Conservation (phyloP, 345 rosid genomes). For the Pistacia atlantica region DNA sequence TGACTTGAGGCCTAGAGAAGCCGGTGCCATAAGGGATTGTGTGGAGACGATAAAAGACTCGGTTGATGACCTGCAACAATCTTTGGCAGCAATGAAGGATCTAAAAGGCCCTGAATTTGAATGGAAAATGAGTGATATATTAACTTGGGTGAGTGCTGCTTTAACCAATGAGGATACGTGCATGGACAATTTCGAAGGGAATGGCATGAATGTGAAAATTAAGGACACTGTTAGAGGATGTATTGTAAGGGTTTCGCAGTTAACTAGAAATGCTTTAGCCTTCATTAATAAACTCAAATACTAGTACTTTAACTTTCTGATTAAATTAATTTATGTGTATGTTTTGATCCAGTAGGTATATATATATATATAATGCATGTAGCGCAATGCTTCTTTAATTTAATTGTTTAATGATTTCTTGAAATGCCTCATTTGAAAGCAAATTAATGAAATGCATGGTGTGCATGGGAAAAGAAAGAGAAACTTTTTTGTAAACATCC, state of each 20-base stretch:
- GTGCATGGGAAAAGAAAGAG: too few relatives aligned
- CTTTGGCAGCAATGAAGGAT: constrained; percentile 35
- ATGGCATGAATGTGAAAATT: too few relatives aligned
- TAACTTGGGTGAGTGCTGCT: constrained; percentile 58
- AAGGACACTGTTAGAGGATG: constrained; percentile 25
- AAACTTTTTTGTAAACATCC: too few relatives aligned
- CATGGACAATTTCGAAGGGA: too few relatives aligned
- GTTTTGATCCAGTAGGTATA: too few relatives aligned
- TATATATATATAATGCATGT: too few relatives aligned
- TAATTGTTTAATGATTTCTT: too few relatives aligned
- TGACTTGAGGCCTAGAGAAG: constrained; percentile 27
- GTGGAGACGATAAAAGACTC: constrained; percentile 37
- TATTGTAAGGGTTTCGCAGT: constrained; percentile 32
- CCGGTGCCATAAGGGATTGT: constrained; percentile 38
- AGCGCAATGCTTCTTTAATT: neutral
- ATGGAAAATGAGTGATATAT: constrained; percentile 32
- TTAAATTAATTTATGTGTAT: too few relatives aligned
- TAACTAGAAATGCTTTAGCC: constrained; percentile 49
- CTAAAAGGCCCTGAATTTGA: constrained; percentile 38
- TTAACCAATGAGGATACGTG: constrained; percentile 48
- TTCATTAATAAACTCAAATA: constrained; percentile 24
- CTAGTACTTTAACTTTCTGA: neutral
- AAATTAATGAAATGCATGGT: too few relatives aligned
- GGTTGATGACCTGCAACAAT: constrained; percentile 33
- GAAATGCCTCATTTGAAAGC: too few relatives aligned